A percentile compares a stretch with the other conserved stretches of the same genome.
Evolutionary conservation across 352 stramenopile species (phyloP).

Genomic region (Phytophthora idaei): DNA sequence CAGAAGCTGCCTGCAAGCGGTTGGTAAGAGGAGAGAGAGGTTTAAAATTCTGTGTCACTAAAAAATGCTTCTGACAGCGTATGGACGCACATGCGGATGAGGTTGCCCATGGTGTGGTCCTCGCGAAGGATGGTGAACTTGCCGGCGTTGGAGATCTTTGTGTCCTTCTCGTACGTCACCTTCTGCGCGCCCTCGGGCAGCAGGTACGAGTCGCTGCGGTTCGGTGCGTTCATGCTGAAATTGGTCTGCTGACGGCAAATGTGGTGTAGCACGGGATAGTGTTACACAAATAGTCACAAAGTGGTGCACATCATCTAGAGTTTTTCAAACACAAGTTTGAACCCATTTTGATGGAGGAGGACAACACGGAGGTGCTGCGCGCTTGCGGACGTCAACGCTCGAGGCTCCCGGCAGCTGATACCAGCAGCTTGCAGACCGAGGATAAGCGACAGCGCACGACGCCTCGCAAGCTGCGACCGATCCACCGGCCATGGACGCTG

Average conservation of each 20-base stretch:
- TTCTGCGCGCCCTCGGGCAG: constrained; percentile 89
- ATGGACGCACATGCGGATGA: constrained; percentile 95
- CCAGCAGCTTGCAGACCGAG: not conserved
- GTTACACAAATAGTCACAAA: no score
- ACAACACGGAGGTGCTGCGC: not conserved
- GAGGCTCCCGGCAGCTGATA: not conserved
- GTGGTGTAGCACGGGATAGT: not conserved
- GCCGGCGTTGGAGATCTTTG: constrained; percentile 97
- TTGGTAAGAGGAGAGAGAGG: not conserved
- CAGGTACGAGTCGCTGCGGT: constrained; percentile 85
- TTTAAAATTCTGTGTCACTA: not conserved
- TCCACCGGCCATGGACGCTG: constrained; percentile 50
- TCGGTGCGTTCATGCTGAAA: constrained; percentile 79
- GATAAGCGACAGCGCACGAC: constrained; percentile 18
- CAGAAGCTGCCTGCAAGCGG: constrained; percentile 76
- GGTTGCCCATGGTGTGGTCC: constrained; percentile 98
- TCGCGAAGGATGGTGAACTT: constrained; percentile 98
- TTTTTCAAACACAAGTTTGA: not conserved
- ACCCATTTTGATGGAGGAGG: constrained; percentile 26
- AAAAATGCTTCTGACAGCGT: not conserved
- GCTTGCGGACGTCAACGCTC: constrained; percentile 2
- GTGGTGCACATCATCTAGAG: constrained; percentile 1
- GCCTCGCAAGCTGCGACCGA: constrained; percentile 9
- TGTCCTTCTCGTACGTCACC: constrained; percentile 96
- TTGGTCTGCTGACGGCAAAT: constrained; percentile 4